Conservation (phyloP, 1,139 yeast genomes). For the Blastobotrys raffinosifermentans region DNA sequence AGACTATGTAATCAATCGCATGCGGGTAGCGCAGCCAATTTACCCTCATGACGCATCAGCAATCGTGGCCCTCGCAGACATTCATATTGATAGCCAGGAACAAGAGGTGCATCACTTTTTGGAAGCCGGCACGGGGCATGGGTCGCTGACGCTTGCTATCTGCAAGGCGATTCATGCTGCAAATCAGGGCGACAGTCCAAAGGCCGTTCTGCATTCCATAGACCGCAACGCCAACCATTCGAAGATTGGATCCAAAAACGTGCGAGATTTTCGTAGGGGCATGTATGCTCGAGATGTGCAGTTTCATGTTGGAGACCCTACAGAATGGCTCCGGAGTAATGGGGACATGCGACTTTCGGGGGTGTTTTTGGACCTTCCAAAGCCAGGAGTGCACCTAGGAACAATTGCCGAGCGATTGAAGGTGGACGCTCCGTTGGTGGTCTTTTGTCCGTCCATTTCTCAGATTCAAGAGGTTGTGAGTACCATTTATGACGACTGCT, state of each 20-base stretch:
- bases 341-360: conserved; percentile 25
- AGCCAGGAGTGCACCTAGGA: conserved; percentile 32
- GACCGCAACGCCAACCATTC: conserved; percentile 38
- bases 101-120: conserved; percentile 33
- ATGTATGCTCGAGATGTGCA: conserved; percentile 39
- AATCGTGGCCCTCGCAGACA: conserved; percentile 41
- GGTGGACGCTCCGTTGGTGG: conserved; percentile 38
- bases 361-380: conserved; percentile 43
- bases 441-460: conserved; percentile 43
- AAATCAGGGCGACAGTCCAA: conserved; percentile 30
- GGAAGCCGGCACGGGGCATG: conserved; percentile 51
- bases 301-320: conserved; percentile 39
- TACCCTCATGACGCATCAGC: conserved; percentile 44
- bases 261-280: conserved; percentile 37
- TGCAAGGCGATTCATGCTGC: conserved; percentile 40
- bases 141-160: conserved; percentile 43
- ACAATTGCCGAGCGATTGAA: conserved; percentile 32
- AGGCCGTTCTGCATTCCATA: conserved; percentile 41
- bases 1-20: conserved; percentile 37
- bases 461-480: conserved; percentile 33
- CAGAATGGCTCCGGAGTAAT: conserved; percentile 33
- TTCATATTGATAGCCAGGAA: conserved; percentile 33
- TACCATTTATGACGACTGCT: conserved; percentile 31
- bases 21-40: conserved; percentile 45
- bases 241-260: conserved; percentile 36